Evolutionary conservation across 257 asterid genomes (phyloP).

Genomic region (Echites panduratus): DNA sequence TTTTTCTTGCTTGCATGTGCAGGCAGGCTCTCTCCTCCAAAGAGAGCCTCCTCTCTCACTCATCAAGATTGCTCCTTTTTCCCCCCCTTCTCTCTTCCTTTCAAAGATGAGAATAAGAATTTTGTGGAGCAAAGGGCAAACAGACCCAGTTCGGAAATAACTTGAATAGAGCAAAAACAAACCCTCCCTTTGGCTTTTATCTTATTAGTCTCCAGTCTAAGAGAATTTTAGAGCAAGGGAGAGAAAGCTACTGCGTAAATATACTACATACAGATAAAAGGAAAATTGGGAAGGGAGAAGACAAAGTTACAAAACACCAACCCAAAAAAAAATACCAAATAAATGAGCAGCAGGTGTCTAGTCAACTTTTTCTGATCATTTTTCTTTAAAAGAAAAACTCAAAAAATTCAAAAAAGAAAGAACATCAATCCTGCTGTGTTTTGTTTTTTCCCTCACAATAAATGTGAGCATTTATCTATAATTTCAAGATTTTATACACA

Average conservation of each 20-base stretch:
- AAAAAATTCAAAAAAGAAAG: too few relatives aligned
- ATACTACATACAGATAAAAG: not conserved
- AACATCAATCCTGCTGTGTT: not conserved
- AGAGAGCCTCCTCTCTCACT: conserved; percentile 89
- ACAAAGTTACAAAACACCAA: conserved; percentile 5
- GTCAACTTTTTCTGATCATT: conserved; percentile 8
- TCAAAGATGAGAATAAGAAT: not conserved
- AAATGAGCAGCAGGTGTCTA: conserved; percentile 14
- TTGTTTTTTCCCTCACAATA: conserved; percentile 4
- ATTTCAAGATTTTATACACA: conserved; percentile 1
- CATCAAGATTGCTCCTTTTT: conserved; percentile 40
- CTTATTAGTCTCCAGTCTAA: conserved; percentile 20
- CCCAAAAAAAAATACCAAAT: conserved; percentile 10
- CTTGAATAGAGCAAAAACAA: conserved; percentile 1
- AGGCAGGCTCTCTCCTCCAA: conserved; percentile 77
- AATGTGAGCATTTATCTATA: conserved; percentile 11
- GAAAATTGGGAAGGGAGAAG: not conserved
- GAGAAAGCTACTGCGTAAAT: conserved; percentile 22
- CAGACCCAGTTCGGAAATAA: not conserved
- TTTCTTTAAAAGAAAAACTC: not conserved
- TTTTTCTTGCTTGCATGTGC: conserved; percentile 40
- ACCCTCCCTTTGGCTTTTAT: conserved; percentile 15
- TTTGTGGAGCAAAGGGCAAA: not conserved
- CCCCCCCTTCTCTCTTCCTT: not conserved
- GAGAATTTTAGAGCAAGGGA: conserved; percentile 40